These are phyloP conservation scores for Cenococcum geophilum DNA, from an alignment of 495 filamentous ascomycete genomes.

Conservation along the genomic window DNA sequence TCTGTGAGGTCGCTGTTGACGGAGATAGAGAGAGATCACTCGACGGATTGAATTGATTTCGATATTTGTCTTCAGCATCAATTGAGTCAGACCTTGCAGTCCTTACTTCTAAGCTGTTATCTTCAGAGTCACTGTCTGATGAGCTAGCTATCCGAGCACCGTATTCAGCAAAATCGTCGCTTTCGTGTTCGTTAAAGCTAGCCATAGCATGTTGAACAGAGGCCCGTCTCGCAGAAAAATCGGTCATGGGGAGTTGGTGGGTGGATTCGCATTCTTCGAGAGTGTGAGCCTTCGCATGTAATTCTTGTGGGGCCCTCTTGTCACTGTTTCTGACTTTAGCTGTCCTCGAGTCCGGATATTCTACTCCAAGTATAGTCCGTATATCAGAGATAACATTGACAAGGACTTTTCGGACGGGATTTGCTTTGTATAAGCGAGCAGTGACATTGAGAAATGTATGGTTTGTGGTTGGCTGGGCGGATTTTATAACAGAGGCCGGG, in stretches of 20 bases:
- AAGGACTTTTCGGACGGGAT: slow-evolving; percentile 63
- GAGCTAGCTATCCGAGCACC: slow-evolving; percentile 49
- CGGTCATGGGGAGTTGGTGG: too few relatives aligned
- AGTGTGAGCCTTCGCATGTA: background rate
- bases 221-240: too few relatives aligned
- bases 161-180: slow-evolving; percentile 43
- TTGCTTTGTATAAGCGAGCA: slow-evolving; percentile 72
- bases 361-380: slow-evolving; percentile 54
- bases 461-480: slow-evolving; percentile 42
- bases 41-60: too few relatives aligned
- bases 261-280: slow-evolving; percentile 11
- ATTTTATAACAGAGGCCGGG: slow-evolving; percentile 35
- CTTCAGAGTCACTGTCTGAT: slow-evolving; percentile 36
- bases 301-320: background rate
- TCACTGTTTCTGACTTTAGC: background rate
- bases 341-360: slow-evolving; percentile 37
- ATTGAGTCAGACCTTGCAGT: background rate
- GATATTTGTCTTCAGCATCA: background rate
- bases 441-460: slow-evolving; percentile 62
- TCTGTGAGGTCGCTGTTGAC: background rate
- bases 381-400: slow-evolving; percentile 57
- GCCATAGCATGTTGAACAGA: too few relatives aligned
- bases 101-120: slow-evolving; percentile 18
- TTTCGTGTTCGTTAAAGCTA: background rate
- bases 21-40: background rate